Percentiles rank a stretch among this genome's conserved stretches.
Conservation (phyloP, 192 early-diverging fungal species). For the Haplosporangium gracile region DNA sequence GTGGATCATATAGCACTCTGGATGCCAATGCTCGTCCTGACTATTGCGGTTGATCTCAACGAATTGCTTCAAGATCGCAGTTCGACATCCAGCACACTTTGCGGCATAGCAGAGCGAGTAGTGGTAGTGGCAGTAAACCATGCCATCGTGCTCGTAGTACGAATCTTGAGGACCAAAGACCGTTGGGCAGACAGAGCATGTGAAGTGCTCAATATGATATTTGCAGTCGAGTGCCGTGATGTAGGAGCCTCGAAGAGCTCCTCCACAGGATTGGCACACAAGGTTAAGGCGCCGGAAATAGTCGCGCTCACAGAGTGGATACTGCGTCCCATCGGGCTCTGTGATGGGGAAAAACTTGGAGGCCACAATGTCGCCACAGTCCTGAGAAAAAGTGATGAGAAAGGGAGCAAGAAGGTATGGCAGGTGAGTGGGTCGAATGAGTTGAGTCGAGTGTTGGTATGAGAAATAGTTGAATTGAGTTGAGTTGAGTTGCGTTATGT, state of each 20-base stretch:
- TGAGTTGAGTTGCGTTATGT: not conserved
- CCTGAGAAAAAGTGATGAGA: conserved; percentile 58
- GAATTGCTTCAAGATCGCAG: conserved; percentile 96
- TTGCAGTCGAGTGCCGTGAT: conserved; percentile 94
- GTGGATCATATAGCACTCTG: conserved; percentile 99
- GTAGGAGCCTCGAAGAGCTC: conserved; percentile 90
- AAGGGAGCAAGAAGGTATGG: not conserved
- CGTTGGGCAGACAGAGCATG: conserved; percentile 91
- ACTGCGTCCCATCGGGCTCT: conserved; percentile 64
- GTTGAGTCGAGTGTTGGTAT: not conserved
- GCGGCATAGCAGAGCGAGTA: conserved; percentile 92
- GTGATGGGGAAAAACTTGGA: conserved; percentile 88
- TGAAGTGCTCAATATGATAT: conserved; percentile 98
- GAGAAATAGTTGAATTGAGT: not conserved
- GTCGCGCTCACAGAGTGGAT: conserved; percentile 88
- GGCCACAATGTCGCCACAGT: conserved; percentile 83
- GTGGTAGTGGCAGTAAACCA: conserved; percentile 95
- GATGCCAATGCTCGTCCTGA: conserved; percentile 94
- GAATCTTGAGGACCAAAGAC: conserved; percentile 96
- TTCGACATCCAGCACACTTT: conserved; percentile 96
- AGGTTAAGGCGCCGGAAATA: conserved; percentile 89
- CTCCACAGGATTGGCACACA: conserved; percentile 88
- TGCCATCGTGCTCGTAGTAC: conserved; percentile 95
- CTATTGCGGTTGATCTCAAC: conserved; percentile 90
- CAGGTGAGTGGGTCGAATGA: not conserved